A percentile compares a stretch with the other conserved stretches of the same genome.
Conservation (phyloP, 2,329 filamentous ascomycete genomes). For the Monilinia fructicola region DNA sequence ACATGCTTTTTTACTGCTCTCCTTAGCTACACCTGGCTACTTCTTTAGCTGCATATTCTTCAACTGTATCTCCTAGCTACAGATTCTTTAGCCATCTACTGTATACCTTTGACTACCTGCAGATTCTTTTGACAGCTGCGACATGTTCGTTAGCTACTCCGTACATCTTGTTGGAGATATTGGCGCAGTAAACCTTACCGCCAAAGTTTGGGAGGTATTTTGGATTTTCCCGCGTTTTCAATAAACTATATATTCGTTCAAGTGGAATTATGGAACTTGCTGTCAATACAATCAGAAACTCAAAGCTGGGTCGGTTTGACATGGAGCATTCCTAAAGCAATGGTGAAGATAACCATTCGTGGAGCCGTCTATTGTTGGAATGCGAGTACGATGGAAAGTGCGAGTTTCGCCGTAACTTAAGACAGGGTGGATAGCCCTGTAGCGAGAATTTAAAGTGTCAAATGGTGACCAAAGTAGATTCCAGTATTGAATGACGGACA, state of each 20-base stretch:
- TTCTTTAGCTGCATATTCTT: no score
- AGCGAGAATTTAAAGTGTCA: neutral
- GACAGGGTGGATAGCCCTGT: neutral
- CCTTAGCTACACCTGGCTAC: no score
- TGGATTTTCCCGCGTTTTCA: neutral
- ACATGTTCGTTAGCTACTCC: no score
- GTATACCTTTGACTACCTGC: no score
- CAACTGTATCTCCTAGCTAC: no score
- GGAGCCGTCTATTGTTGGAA: neutral
- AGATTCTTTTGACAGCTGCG: no score
- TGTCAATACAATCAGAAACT: neutral
- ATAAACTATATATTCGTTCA: neutral
- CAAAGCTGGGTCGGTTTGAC: slow-evolving; percentile 5
- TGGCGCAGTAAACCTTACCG: neutral
- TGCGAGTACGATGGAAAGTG: neutral
- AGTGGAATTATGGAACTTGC: neutral
- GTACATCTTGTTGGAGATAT: neutral
- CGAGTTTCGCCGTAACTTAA: neutral
- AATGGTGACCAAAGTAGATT: no score
- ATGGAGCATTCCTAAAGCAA: neutral
- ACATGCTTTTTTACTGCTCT: no score
- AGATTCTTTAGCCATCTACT: no score
- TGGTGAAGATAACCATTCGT: neutral
- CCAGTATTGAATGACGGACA: neutral
- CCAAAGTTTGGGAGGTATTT: neutral